Conservation (phyloP, 495 filamentous ascomycete species). For the Platismatia glauca region DNA sequence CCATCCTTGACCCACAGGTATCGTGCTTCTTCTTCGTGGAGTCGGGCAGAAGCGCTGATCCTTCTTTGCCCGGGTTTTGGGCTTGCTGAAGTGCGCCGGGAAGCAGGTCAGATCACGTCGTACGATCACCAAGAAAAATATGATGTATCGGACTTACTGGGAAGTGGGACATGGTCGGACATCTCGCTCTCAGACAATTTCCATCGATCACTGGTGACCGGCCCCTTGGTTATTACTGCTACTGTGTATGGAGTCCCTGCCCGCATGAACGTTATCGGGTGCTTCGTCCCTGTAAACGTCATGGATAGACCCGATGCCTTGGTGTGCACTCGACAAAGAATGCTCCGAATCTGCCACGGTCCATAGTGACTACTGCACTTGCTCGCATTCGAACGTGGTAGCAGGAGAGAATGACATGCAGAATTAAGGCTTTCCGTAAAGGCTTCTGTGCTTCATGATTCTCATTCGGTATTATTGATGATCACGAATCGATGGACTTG, state of each 20-base stretch:
- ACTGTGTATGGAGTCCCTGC: no score
- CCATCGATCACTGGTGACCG: not conserved
- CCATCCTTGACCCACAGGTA: not conserved
- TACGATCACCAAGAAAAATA: no score
- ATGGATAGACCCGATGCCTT: not conserved
- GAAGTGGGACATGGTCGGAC: not conserved
- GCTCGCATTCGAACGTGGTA: not conserved
- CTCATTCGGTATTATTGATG: no score
- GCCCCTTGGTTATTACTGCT: not conserved
- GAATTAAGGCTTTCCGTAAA: not conserved
- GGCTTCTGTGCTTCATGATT: no score
- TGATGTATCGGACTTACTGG: not conserved
- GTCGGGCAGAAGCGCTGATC: not conserved
- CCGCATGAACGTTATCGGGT: not conserved
- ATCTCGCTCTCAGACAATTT: not conserved
- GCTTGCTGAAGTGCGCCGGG: not conserved
- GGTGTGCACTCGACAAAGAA: not conserved
- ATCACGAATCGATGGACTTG: no score
- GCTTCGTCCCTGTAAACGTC: not conserved
- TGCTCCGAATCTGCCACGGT: not conserved
- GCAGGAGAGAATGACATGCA: not conserved
- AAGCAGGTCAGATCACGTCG: not conserved
- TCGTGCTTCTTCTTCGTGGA: not conserved
- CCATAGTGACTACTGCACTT: not conserved
- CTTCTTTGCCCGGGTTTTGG: not conserved